Evolutionary conservation across 2,329 filamentous ascomycete genomes (phyloP).

Genomic region (Didymella pinodella): DNA sequence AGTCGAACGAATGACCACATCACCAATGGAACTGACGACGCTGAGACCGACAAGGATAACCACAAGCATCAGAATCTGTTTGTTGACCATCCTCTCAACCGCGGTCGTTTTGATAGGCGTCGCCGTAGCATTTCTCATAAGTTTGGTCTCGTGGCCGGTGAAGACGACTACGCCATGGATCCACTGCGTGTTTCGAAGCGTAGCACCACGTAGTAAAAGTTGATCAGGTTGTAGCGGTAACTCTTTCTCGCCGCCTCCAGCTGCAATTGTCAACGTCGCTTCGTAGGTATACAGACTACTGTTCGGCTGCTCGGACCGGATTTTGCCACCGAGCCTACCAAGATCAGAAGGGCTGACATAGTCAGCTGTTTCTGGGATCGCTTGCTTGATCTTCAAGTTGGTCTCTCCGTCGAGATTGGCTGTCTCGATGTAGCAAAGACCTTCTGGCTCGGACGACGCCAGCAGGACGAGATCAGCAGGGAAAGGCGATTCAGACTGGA

Average conservation of each 20-base stretch:
- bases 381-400: constrained; percentile 98
- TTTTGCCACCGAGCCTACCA: constrained; percentile 81
- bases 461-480: constrained; percentile 91
- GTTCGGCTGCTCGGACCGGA: constrained; percentile 96
- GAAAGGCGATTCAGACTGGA: constrained; percentile 94
- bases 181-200: constrained; percentile 95
- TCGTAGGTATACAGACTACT: constrained; percentile 99
- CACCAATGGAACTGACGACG: constrained; percentile 88
- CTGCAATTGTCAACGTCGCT: constrained; percentile 89
- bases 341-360: constrained; percentile 88
- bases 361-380: constrained; percentile 86
- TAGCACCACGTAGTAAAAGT: constrained; percentile 89
- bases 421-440: constrained; percentile 97
- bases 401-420: constrained; percentile 98
- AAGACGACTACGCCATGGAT: constrained; percentile 96
- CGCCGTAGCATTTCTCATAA: constrained; percentile 98
- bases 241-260: constrained; percentile 92
- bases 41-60: constrained; percentile 84
- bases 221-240: constrained; percentile 90
- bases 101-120: constrained; percentile 97
- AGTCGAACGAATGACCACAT: constrained; percentile 78
- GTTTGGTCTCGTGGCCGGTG: constrained; percentile 96
- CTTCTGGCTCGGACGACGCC: constrained; percentile 95
- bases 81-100: constrained; percentile 92
- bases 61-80: constrained; percentile 89